These are phyloP conservation scores for Fragaria iinumae DNA, from an alignment of 306 rosid genomes.

Conservation along the genomic window DNA sequence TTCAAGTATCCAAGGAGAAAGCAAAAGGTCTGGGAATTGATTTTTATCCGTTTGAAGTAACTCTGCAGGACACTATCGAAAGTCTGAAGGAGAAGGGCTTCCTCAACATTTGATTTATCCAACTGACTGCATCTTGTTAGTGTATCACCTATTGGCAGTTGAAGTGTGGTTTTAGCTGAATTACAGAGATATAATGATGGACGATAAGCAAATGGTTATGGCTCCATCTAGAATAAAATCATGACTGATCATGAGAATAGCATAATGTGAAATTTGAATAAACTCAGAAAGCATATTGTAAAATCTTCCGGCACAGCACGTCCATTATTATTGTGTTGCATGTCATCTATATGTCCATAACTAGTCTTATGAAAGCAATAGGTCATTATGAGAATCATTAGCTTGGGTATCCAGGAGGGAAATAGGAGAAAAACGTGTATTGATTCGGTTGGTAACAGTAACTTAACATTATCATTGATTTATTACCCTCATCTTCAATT, in stretches of 20 bases:
- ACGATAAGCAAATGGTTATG: background rate
- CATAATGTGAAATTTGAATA: background rate
- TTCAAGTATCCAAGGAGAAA: slow-evolving; percentile 16
- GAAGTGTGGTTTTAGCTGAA: background rate
- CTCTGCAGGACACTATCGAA: slow-evolving; percentile 23
- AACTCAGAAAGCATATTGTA: background rate
- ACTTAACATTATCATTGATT: too few relatives aligned
- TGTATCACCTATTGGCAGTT: background rate
- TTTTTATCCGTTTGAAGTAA: slow-evolving; percentile 10
- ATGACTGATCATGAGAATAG: background rate
- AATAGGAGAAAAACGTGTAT: too few relatives aligned
- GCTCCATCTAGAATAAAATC: background rate
- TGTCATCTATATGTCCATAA: background rate
- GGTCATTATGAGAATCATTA: too few relatives aligned
- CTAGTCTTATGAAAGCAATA: background rate
- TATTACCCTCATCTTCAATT: too few relatives aligned
- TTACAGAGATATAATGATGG: background rate
- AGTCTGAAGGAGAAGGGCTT: slow-evolving; percentile 28
- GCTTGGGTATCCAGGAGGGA: too few relatives aligned
- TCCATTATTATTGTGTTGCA: background rate
- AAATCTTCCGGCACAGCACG: background rate
- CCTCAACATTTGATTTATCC: background rate
- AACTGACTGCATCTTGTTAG: background rate
- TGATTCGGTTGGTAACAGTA: too few relatives aligned
- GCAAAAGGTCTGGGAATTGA: slow-evolving; percentile 17